Evolutionary conservation across 2,329 filamentous ascomycete genomes (phyloP), one percentile per base, ranked within the genome.

Genomic region (Ceratocystis alfenasii): DNA sequence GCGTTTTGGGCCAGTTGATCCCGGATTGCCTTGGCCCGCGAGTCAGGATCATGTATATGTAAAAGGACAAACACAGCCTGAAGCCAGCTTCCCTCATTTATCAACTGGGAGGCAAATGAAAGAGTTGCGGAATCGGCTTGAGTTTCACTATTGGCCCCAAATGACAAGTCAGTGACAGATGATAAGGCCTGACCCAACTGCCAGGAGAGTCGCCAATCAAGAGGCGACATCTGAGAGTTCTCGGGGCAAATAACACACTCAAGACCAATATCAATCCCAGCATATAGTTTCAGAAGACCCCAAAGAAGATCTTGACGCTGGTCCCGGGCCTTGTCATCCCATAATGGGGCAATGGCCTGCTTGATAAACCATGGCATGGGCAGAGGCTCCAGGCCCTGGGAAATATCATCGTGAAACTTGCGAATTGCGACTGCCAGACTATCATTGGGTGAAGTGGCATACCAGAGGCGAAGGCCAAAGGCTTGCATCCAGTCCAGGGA

Each of bases 381-480:
- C 66, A 81, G 79, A 3, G 87, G 83, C 73, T 96, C 91, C 61
- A 81, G 80, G 57, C 87, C 86, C 68, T 87, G 82, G 33, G 80
- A 77, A 59, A 97, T 79, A 71, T 96, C 91, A 65, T 86, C 79
- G 68, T 85, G 79, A 74, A 91, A 99, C 33, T 82, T 81, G 55
- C 80, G 76, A 3, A 99, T 86, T 2, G 92, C 92, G 59, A 80
- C 78, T 62, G 87, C 83, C 55, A 96, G 80, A 45, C 85, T 81
- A 57, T 91, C 87, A 48, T 85, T 80, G 44, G 83, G 78, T 1
- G 83, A 80, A 50, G 86, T 88, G 57, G 86, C 87, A 74, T 96
- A 99, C 89, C 91, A 97, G 1, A 99, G 79, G 55, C 92, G 86
- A 62, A 99, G 80, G 10, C 90, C 93, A 74, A 99, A 96, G 0